Evolutionary conservation across 2,329 filamentous ascomycete species (phyloP).

Genomic region (Chrysoporthe cubensis): DNA sequence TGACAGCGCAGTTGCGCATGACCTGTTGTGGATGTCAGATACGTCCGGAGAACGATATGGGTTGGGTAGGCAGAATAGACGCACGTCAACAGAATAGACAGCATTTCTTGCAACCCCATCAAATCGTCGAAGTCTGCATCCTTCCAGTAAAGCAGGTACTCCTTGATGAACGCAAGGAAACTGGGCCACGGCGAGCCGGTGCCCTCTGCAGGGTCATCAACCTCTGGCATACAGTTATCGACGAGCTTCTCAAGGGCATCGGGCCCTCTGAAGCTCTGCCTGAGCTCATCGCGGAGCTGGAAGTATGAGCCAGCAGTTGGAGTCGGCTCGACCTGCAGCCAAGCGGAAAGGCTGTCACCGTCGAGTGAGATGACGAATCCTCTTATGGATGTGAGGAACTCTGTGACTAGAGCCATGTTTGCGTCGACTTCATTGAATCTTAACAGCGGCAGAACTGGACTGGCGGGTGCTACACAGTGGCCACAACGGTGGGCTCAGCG

Average conservation of each 20-base stretch:
- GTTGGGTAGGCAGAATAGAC: slow-evolving; percentile 37
- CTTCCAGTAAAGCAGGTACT: slow-evolving; percentile 80
- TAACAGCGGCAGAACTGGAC: not conserved
- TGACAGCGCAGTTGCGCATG: slow-evolving; percentile 80
- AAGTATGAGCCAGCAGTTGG: slow-evolving; percentile 62
- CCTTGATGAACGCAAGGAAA: slow-evolving; percentile 77
- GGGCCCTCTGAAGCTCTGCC: slow-evolving; percentile 50
- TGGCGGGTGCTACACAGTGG: not conserved
- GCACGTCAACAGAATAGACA: slow-evolving; percentile 77
- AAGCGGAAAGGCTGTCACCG: slow-evolving; percentile 68
- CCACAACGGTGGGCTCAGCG: not conserved
- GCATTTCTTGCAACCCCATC: slow-evolving; percentile 72
- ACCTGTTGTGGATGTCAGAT: slow-evolving; percentile 50
- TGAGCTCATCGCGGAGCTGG: slow-evolving; percentile 70
- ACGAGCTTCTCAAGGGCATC: slow-evolving; percentile 64
- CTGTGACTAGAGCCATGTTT: slow-evolving; percentile 64
- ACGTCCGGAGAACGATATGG: not conserved
- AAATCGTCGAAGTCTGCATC: slow-evolving; percentile 79
- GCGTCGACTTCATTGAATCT: not conserved
- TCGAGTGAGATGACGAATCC: slow-evolving; percentile 65
- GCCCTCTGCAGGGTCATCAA: slow-evolving; percentile 66
- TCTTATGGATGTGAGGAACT: slow-evolving; percentile 70
- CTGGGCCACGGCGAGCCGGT: slow-evolving; percentile 72
- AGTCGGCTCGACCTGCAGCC: slow-evolving; percentile 76
- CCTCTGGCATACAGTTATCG: slow-evolving; percentile 65